phyloP scores from a whole-genome alignment of 192 early-diverging fungal species.

The Rhizophagus clarus region DNA sequence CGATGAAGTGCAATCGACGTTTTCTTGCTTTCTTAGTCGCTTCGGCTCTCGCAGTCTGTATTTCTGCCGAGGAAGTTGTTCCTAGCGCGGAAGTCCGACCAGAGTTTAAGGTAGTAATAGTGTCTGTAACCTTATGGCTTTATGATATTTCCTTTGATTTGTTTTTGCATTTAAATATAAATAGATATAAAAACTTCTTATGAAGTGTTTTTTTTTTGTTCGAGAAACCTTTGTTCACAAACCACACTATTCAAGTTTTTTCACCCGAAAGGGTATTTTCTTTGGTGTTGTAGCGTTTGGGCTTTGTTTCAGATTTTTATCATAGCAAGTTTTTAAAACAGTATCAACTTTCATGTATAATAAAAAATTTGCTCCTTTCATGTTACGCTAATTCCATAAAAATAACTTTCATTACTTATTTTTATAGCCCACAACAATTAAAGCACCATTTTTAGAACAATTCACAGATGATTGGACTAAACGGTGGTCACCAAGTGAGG shows the following conservation, averaged over 20 bases:
- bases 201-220: not conserved
- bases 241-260: not conserved
- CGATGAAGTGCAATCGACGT: slow-evolving; percentile 16
- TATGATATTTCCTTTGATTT: not conserved
- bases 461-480: slow-evolving; percentile 59
- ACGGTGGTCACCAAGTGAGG: slow-evolving; percentile 68
- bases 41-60: not conserved
- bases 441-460: slow-evolving; percentile 74
- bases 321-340: not conserved
- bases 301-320: not conserved
- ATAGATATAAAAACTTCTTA: not conserved
- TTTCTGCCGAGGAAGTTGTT: slow-evolving; percentile 3
- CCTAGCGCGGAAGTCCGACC: not conserved
- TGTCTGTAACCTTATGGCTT: not conserved
- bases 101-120: slow-evolving; percentile 22
- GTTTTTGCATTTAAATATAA: not conserved
- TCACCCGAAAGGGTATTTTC: not conserved
- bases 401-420: not conserved
- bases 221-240: not conserved
- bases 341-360: not conserved
- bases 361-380: not conserved
- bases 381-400: not conserved
- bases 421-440: slow-evolving; percentile 60
- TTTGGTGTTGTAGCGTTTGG: not conserved
- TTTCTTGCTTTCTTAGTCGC: slow-evolving; percentile 20